Evolutionary conservation across 306 rosid species (phyloP), one percentile per base, ranked within the genome.

Genomic region (Rubus parviflorus): DNA sequence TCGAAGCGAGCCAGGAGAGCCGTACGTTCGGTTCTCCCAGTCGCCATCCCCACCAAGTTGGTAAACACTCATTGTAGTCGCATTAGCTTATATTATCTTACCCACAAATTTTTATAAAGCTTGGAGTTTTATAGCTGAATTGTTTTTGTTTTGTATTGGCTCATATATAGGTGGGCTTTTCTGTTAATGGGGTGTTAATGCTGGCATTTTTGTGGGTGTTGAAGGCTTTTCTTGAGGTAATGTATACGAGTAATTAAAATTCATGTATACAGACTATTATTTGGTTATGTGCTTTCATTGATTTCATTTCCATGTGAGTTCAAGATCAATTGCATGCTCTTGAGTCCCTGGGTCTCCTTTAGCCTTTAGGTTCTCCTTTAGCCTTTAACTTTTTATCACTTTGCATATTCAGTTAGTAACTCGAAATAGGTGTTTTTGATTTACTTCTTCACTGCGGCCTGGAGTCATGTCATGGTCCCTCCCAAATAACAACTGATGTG

Each of bases 151-250:
- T 30, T 60, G 45, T 65, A 22, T 75, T 54, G 43, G 17, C 53
- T 53, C 75, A 82, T 16, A 20, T 42, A 7, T 42, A 77, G 97
- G 89, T 92, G 25, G 87, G 87, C 5, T 92, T 92, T 84, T 90
- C 93, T 49, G 93, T 90, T 13, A 83, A 92, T 68, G 96, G 96
- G 20, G 83, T 90, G 67, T 80, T 92, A 41, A 42, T 90, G 66
- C 87, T 92, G 60, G 86, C 96, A 8, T 90, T 79, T 79, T 62
- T 92, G 84, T 92, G 93, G 96, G 40, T 92, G 80, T 75, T 83
- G 79, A 92, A 87, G 90, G 96, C 92, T 19, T 90, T 90, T 83
- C 93, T 92, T 65, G 90, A 87, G 96, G 97, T 92, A 87, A 71
- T 23, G 45, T 74, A 37, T 68, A 12, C 30, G 30, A 25, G 0